phyloP scores from a whole-genome alignment of 331 rosid species.

The Pyracantha coccinea region DNA sequence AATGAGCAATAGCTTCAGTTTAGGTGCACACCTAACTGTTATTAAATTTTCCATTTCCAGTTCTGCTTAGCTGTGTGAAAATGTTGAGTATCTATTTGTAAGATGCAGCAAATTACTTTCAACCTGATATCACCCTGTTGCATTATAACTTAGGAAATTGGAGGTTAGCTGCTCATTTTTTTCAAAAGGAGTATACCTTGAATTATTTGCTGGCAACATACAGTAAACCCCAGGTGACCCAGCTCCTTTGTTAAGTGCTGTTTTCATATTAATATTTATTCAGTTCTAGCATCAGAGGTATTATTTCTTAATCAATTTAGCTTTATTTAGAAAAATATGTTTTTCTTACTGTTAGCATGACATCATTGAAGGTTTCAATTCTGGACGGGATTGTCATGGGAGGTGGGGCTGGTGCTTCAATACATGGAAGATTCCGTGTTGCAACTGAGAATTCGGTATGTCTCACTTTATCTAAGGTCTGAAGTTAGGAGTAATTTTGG shows the following conservation, averaged over 20 bases:
- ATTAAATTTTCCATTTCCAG: not conserved
- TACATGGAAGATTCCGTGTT: conserved; percentile 85
- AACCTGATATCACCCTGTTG: conserved; percentile 11
- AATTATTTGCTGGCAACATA: conserved; percentile 86
- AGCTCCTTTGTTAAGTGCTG: not conserved
- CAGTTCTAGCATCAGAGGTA: not conserved
- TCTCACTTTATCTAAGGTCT: not conserved
- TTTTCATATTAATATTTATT: not conserved
- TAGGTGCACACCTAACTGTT: not conserved
- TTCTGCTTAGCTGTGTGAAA: not conserved
- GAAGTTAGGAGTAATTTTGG: not conserved
- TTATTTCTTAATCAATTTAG: not conserved
- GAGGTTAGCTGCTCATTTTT: conserved; percentile 58
- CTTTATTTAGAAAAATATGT: conserved; percentile 1
- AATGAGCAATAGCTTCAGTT: not conserved
- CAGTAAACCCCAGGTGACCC: conserved; percentile 81
- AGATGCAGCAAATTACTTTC: not conserved
- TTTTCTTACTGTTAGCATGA: conserved; percentile 14
- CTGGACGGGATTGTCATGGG: conserved; percentile 96
- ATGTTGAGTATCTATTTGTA: not conserved
- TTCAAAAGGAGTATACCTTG: conserved; percentile 45
- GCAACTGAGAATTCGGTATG: conserved; percentile 84
- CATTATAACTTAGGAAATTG: conserved; percentile 50
- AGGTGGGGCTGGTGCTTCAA: conserved; percentile 96
- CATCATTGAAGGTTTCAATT: conserved; percentile 66